Conservation (phyloP, 2,329 filamentous ascomycete genomes). For the Aureobasidium sp. region DNA sequence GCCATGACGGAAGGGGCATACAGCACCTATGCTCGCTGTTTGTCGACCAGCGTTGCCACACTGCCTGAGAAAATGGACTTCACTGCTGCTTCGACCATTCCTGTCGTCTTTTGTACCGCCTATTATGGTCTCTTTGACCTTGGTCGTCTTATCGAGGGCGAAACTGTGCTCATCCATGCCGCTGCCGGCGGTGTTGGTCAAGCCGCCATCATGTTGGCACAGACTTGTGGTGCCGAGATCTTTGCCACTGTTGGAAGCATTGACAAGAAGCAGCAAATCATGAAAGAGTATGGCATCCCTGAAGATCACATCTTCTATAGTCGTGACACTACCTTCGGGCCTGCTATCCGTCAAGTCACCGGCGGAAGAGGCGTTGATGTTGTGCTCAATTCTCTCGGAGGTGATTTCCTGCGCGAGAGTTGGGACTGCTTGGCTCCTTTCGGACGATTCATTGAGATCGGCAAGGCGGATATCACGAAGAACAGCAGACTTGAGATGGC, state of each 20-base stretch:
- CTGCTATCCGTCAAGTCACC: constrained; percentile 20
- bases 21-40: background rate
- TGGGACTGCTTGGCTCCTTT: constrained; percentile 22
- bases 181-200: constrained; percentile 3
- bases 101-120: constrained; percentile 20
- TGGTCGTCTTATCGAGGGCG: constrained; percentile 22
- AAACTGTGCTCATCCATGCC: constrained; percentile 17
- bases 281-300: constrained; percentile 14
- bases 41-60: background rate
- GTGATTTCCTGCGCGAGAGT: constrained; percentile 20
- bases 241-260: constrained; percentile 2
- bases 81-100: constrained; percentile 19
- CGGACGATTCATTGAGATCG: constrained; percentile 24
- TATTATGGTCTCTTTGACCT: constrained; percentile 24
- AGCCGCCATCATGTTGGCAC: background rate
- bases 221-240: constrained; percentile 2
- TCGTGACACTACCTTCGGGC: constrained; percentile 21
- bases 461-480: constrained; percentile 16
- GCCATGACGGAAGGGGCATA: constrained; percentile 6
- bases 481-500: constrained; percentile 13
- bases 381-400: constrained; percentile 22
- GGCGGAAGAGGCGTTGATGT: constrained; percentile 25
- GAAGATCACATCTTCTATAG: constrained; percentile 24
- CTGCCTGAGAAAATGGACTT: constrained; percentile 17
- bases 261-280: constrained; percentile 3